Percentiles rank a stretch among this genome's conserved stretches.
These are phyloP conservation scores for Vitis amurensis DNA, from an alignment of 164 flowering plant species.

Conservation along the genomic window DNA sequence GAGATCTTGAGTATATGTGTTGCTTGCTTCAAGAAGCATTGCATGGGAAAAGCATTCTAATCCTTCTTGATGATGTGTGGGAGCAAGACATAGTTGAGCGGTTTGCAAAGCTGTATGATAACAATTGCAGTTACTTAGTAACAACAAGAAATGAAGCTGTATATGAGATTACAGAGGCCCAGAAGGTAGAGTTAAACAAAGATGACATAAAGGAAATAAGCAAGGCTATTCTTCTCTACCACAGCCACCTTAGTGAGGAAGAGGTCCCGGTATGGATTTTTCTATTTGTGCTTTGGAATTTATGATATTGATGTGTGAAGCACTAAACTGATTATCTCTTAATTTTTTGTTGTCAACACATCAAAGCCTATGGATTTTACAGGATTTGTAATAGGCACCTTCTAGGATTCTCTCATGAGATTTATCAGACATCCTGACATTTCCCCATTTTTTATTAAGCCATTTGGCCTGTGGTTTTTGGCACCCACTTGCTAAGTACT, in stretches of 20 bases:
- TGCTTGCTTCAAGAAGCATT: conserved; percentile 54
- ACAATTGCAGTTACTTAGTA: conserved; percentile 44
- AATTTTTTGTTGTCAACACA: not conserved
- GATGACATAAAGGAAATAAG: conserved; percentile 47
- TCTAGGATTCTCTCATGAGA: too few species aligned
- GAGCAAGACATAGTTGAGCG: conserved; percentile 55
- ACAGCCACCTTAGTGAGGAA: conserved; percentile 38
- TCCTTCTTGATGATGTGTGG: conserved; percentile 60
- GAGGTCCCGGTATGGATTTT: conserved; percentile 41
- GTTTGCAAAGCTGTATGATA: conserved; percentile 46
- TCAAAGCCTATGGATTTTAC: not conserved
- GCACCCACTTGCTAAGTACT: too few species aligned
- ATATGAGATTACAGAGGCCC: conserved; percentile 52
- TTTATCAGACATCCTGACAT: too few species aligned
- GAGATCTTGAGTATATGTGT: conserved; percentile 43
- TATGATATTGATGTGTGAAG: not conserved
- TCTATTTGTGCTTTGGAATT: not conserved
- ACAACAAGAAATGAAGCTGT: conserved; percentile 57
- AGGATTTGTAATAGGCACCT: not conserved
- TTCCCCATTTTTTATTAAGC: too few species aligned
- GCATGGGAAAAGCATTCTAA: conserved; percentile 39
- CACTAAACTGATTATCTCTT: not conserved
- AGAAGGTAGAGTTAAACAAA: conserved; percentile 46
- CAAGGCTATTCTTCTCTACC: conserved; percentile 49
- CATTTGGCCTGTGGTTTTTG: too few species aligned